Evolutionary conservation across 768 basidiomycete species (phyloP).

Genomic region (Boletus sp.): DNA sequence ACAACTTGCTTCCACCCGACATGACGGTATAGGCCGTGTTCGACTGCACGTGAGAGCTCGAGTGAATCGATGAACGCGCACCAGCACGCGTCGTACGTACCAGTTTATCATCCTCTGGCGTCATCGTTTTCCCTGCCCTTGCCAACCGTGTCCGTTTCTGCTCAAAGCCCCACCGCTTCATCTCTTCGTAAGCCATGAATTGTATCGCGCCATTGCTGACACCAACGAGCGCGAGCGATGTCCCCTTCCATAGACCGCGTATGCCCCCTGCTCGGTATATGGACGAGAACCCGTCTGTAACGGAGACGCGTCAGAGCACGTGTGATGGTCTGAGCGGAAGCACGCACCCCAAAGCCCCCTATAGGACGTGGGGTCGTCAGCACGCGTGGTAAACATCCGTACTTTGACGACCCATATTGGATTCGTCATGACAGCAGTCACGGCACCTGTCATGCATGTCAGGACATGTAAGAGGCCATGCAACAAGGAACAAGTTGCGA

Average conservation of each 20-base stretch:
- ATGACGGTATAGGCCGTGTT: constrained; percentile 90
- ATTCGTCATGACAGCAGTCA: constrained; percentile 92
- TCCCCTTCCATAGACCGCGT: constrained; percentile 82
- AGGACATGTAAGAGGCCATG: constrained; percentile 11
- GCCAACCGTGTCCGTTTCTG: constrained; percentile 65
- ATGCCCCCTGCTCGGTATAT: constrained; percentile 76
- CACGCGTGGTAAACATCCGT: constrained; percentile 86
- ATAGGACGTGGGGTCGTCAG: constrained; percentile 70
- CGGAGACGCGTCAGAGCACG: background rate
- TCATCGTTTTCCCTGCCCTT: constrained; percentile 62
- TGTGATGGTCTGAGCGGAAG: background rate
- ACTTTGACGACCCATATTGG: constrained; percentile 98
- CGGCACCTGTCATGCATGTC: constrained; percentile 61
- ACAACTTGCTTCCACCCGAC: constrained; percentile 87
- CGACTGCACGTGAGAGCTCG: constrained; percentile 48
- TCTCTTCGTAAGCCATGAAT: constrained; percentile 94
- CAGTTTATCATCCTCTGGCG: constrained; percentile 77
- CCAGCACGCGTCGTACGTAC: constrained; percentile 44
- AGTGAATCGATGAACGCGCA: background rate
- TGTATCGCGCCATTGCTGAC: constrained; percentile 94
- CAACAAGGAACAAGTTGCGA: constrained; percentile 41
- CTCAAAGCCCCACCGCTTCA: constrained; percentile 89
- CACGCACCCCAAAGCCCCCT: constrained; percentile 68
- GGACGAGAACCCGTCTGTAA: constrained; percentile 65
- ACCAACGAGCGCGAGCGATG: constrained; percentile 83